Evolutionary conservation across 2,329 filamentous ascomycete species (phyloP), one percentile per base, ranked within the genome.

Genomic region (Herpotrichia juniperi): DNA sequence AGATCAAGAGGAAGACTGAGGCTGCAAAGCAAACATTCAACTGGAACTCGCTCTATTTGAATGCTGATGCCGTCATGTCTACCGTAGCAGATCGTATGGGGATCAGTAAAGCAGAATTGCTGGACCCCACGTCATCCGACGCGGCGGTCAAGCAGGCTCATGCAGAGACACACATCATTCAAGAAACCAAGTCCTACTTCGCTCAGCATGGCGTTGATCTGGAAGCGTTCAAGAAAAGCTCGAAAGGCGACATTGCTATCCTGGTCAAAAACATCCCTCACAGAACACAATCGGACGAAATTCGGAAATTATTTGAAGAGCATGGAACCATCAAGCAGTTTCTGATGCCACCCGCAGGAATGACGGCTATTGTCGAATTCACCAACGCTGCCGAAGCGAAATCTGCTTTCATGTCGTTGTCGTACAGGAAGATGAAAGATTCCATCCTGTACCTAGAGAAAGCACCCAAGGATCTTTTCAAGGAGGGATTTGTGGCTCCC

Each of bases 21-120:
- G 90, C 93, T 19, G 83, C 89, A 8, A 88, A 87, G 25, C 86
- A 83, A 43, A 86, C 84, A 1, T 97, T 97, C 77, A 96, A 93
- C 72, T 99, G 94, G 94, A 99, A 99, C 78, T 93, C 93, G n/a
- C 80, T 99, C n/a, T 99, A 94, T 75, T 96, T 99, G 90, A 97
- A 89, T 75, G 72, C 81, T 34, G 93, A 99, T 78, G 91, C 94
- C 45, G 92, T 99, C 46, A 93, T 97, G 76, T 87, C 90, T 43
- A 96, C 93, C 5, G 86, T 96, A 55, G 91, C 94, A 42, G 86
- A 88, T 68, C 88, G 93, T 48, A 81, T 99, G 51, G 93, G 93
- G 42, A 85, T 99, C 51, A 88, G 89, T 49, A 99, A 99, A 78
- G 87, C 91, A 10, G 92, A 96, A 64, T 77, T 99, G 51, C 81